Conservation (phyloP, 2,329 filamentous ascomycete species). For the Pseudomassariella vexata region DNA sequence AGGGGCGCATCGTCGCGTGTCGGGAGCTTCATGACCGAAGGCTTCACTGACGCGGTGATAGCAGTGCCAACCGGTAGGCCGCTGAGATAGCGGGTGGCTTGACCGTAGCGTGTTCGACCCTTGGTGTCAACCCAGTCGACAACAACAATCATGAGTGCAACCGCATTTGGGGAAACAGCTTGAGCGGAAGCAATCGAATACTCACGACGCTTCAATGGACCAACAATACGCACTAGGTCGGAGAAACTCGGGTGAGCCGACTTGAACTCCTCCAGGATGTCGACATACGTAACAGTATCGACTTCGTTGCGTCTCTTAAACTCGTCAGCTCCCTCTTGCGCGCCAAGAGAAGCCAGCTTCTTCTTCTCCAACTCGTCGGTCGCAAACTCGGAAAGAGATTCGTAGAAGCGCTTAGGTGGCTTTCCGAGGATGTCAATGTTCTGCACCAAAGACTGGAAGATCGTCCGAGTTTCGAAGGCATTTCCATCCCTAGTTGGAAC, state of each 20-base stretch:
- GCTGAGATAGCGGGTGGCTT: constrained; percentile 87
- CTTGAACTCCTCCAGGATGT: constrained; percentile 81
- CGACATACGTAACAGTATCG: constrained; percentile 85
- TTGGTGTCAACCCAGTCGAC: constrained; percentile 90
- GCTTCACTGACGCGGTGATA: constrained; percentile 91
- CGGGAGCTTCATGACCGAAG: constrained; percentile 98
- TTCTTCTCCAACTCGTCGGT: constrained; percentile 76
- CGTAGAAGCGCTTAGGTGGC: constrained; percentile 97
- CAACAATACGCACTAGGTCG: constrained; percentile 81
- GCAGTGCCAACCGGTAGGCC: constrained; percentile 66
- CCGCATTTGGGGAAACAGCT: constrained; percentile 83
- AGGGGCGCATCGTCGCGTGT: constrained; percentile 80
- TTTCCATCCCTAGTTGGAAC: constrained; percentile 79
- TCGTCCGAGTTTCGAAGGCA: constrained; percentile 79
- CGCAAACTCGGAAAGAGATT: constrained; percentile 81
- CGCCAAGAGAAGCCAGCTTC: constrained; percentile 69
- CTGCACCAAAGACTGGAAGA: constrained; percentile 85
- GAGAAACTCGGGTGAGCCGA: constrained; percentile 86
- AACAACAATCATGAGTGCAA: constrained; percentile 93
- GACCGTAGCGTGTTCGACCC: constrained; percentile 84
- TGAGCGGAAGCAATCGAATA: constrained; percentile 99
- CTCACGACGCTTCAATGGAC: constrained; percentile 90
- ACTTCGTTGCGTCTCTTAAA: constrained; percentile 91
- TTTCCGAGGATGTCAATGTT: constrained; percentile 96
- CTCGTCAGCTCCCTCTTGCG: constrained; percentile 74